Percentiles rank a stretch among this genome's conserved stretches.
Conservation (phyloP, 2,329 filamentous ascomycete genomes). For the Talaromyces rugulosus region DNA sequence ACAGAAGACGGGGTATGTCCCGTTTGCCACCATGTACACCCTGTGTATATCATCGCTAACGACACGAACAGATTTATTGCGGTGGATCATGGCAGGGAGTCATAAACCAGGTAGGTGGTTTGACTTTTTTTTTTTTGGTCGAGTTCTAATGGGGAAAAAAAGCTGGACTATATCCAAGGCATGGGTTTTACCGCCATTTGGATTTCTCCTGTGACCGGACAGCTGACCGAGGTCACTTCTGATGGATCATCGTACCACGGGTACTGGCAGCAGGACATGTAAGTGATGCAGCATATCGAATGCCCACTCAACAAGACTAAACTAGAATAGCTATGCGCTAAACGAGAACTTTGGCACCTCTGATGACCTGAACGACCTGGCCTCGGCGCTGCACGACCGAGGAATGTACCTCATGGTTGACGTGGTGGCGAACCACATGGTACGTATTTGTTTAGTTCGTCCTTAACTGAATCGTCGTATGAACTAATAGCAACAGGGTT, state of each 20-base stretch:
- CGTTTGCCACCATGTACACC: background rate
- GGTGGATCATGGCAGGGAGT: conserved; percentile 47
- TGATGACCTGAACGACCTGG: conserved; percentile 55
- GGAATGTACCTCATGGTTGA: conserved; percentile 62
- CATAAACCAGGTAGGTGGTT: conserved; percentile 28
- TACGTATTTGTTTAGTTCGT: background rate
- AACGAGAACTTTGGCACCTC: conserved; percentile 58
- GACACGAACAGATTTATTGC: conserved; percentile 31
- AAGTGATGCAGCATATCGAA: conserved; percentile 3
- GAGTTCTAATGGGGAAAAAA: background rate
- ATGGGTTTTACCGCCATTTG: conserved; percentile 49
- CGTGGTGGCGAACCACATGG: conserved; percentile 56
- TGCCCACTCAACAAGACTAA: background rate
- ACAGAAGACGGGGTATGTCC: conserved; percentile 19
- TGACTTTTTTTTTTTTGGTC: background rate
- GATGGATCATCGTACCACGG: conserved; percentile 46
- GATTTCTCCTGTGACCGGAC: conserved; percentile 44
- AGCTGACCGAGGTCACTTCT: conserved; percentile 31
- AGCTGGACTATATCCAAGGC: conserved; percentile 48
- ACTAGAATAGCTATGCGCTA: conserved; percentile 40
- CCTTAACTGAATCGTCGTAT: background rate
- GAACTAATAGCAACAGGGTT: conserved; percentile 26
- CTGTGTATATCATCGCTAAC: background rate
- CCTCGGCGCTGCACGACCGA: conserved; percentile 51
- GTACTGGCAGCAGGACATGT: conserved; percentile 49